Evolutionary conservation across 768 basidiomycete species (phyloP), one percentile per base, ranked within the genome.

Genomic region (Suillus hirtellus): DNA sequence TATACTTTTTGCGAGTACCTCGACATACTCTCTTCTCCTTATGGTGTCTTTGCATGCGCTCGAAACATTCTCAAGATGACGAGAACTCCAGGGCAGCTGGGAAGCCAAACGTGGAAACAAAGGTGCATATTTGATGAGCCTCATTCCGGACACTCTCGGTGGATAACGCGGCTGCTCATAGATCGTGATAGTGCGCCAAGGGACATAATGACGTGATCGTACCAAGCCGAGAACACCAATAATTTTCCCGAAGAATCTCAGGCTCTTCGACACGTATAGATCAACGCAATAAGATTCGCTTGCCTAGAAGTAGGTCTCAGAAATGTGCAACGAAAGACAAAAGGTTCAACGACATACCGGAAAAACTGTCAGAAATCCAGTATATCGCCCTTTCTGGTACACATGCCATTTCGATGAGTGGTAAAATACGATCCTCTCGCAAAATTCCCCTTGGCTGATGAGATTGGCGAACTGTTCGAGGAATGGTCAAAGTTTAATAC

Each of bases 1-100:
- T 1, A 67, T 59, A 31, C 72, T 67, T 1, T 72, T 69, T 10
- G 65, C 61, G 34, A 72, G 66, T 34, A 72, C 15, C 5, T 70
- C 52, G 0, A 72, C 65, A n/a, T 10, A 73, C 62, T 63, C 52
- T 35, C 34, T 65, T 44, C 63, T 70, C 42, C 72, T 52, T 0
- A 60, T 58, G 6, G 54, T n/a, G 4, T 24, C 59, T 55, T 54
- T 62, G 19, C 61, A 61, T 1, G 6, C 35, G n/a, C 42, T 61
- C 12, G 40, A 34, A 19, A 19, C 15, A 31, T 19, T 42, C 10
- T 43, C n/a, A 11, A 60, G n/a, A 37, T 49, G n/a, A 17, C n/a
- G 17, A 8, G 17, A 5, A 5, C 42, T 31, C 15, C 34, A 37
- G 54, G 65, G 64, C 54, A 67, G 70, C 50, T 58, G 63, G 65